phyloP scores from a whole-genome alignment of 192 early-diverging fungal species.

The Martensiomyces pterosporus region DNA sequence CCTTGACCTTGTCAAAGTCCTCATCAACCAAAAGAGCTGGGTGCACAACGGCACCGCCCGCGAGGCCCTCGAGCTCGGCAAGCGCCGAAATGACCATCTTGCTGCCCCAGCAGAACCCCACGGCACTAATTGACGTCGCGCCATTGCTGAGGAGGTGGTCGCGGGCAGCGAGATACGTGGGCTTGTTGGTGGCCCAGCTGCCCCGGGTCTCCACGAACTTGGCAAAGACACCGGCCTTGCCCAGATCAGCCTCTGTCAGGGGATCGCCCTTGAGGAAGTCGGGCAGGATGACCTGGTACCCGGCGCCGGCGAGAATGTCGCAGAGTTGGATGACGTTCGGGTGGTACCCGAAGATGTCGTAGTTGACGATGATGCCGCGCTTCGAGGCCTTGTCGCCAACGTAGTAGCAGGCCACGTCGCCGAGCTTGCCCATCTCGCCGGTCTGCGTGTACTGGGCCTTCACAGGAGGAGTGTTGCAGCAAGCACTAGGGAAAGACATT shows the following conservation, averaged over 20 bases:
- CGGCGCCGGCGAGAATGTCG: slow-evolving; percentile 50
- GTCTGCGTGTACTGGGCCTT: slow-evolving; percentile 42
- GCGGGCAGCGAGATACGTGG: slow-evolving; percentile 1
- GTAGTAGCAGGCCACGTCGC: slow-evolving; percentile 37
- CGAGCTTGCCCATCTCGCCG: slow-evolving; percentile 28
- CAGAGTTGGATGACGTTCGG: slow-evolving; percentile 63
- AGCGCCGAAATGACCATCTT: slow-evolving; percentile 52
- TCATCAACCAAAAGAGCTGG: slow-evolving; percentile 56
- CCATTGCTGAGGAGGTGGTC: slow-evolving; percentile 44
- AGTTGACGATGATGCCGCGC: slow-evolving; percentile 62
- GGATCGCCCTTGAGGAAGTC: slow-evolving; percentile 57
- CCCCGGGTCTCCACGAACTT: slow-evolving; percentile 31
- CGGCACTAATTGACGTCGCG: slow-evolving; percentile 45
- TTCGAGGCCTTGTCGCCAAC: slow-evolving; percentile 45
- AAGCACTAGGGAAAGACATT: slow-evolving; percentile 47
- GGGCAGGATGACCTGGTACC: slow-evolving; percentile 64
- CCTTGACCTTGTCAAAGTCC: slow-evolving; percentile 50
- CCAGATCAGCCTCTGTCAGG: slow-evolving; percentile 33
- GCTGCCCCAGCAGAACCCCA: slow-evolving; percentile 74
- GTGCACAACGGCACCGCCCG: slow-evolving; percentile 57
- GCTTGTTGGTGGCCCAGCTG: slow-evolving; percentile 26
- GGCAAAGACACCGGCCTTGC: slow-evolving; percentile 32
- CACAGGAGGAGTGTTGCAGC: slow-evolving; percentile 56
- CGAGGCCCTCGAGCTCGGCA: slow-evolving; percentile 46
- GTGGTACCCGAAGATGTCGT: slow-evolving; percentile 65